Evolutionary conservation across 176 grass and related monocot genomes (phyloP).

Genomic region (Aegilops sharonensis): DNA sequence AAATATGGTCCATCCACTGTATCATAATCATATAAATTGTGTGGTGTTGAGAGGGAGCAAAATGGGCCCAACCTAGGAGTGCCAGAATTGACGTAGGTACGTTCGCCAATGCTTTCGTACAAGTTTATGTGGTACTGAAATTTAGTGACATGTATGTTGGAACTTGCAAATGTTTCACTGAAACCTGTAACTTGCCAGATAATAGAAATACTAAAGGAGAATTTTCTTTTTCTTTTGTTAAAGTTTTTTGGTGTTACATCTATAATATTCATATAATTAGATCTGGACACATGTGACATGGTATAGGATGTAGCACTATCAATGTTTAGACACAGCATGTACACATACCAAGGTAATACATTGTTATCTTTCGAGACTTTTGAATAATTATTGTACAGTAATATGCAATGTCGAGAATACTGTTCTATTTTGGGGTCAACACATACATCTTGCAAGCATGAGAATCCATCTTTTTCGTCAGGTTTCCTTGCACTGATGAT

Average conservation of each 20-base stretch:
- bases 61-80: neutral
- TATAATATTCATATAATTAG: conserved; percentile 10
- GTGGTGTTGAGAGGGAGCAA: neutral
- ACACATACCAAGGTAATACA: neutral
- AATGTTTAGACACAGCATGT: conserved; percentile 1
- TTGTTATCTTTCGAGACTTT: neutral
- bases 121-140: conserved; percentile 28
- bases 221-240: neutral
- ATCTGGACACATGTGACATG: conserved; percentile 14
- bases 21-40: conserved; percentile 29
- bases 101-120: conserved; percentile 15
- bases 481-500: conserved; percentile 31
- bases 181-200: conserved; percentile 9
- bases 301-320: neutral
- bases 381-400: conserved; percentile 7
- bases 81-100: conserved; percentile 21
- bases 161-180: conserved; percentile 31
- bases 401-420: neutral
- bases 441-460: conserved; percentile 59
- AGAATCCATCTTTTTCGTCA: conserved; percentile 25
- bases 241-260: neutral
- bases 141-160: conserved; percentile 23
- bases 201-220: conserved; percentile 10
- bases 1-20: neutral
- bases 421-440: conserved; percentile 31